A percentile compares a stretch with the other conserved stretches of the same genome.
phyloP scores from a whole-genome alignment of 805 yeast genomes.

The Isabelozyma gotoi region DNA sequence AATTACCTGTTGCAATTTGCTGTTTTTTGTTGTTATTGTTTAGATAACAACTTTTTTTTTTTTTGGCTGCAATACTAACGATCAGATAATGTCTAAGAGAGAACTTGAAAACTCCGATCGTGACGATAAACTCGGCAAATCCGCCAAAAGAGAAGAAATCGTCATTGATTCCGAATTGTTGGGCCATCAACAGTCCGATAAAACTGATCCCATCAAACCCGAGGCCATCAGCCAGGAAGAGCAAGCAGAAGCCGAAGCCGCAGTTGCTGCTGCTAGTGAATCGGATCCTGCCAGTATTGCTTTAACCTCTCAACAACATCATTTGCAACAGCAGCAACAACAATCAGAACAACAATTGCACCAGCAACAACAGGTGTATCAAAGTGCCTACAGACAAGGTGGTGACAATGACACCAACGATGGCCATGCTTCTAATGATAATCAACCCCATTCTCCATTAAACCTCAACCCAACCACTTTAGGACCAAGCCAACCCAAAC shows the following conservation, averaged over 20 bases:
- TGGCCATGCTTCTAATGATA: conserved; percentile 4
- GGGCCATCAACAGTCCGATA: conserved; percentile 38
- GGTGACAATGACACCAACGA: neutral
- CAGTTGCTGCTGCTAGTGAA: conserved; percentile 1
- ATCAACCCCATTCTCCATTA: conserved; percentile 9
- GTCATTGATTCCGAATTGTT: conserved; percentile 45
- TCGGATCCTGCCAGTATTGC: conserved; percentile 13
- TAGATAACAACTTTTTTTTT: neutral
- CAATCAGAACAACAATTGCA: conserved; percentile 15
- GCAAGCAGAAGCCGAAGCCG: conserved; percentile 10
- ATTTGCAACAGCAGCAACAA: conserved; percentile 17
- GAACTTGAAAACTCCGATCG: conserved; percentile 10
- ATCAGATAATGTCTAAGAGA: conserved; percentile 20
- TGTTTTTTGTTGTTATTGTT: conserved; percentile 1
- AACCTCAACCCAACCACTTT: conserved; percentile 36
- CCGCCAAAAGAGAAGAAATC: conserved; percentile 14
- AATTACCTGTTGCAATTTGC: neutral
- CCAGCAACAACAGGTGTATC: conserved; percentile 11
- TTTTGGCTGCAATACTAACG: conserved; percentile 4
- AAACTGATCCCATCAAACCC: conserved; percentile 5
- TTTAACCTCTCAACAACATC: conserved; percentile 17
- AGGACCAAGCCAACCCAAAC: conserved; percentile 38
- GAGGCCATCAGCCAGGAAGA: conserved; percentile 15
- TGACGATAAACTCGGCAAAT: conserved; percentile 12
- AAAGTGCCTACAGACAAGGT: conserved; percentile 3